Percentiles rank a stretch among this genome's conserved stretches.
phyloP scores from a whole-genome alignment of 352 stramenopile genomes.

The Aphanomyces astaci region DNA sequence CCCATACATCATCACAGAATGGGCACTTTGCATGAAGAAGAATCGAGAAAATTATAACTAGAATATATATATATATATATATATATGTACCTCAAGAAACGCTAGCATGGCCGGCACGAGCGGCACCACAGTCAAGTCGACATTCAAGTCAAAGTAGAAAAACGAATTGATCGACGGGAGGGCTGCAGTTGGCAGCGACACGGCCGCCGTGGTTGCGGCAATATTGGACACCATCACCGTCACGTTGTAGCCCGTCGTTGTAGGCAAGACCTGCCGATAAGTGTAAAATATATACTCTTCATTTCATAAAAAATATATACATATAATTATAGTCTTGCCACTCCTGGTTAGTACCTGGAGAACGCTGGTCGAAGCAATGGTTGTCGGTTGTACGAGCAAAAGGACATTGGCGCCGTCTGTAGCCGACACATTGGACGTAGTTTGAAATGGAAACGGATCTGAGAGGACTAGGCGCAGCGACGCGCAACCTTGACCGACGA shows the following conservation, averaged over 20 bases:
- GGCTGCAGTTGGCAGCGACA: neutral
- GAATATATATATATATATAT: too few species aligned
- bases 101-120: constrained; percentile 15
- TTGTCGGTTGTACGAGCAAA: constrained; percentile 14
- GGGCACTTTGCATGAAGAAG: too few species aligned
- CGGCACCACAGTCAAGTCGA: neutral
- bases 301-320: neutral
- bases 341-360: neutral
- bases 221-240: neutral
- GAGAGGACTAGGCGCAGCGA: neutral
- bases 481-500: neutral
- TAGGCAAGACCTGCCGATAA: neutral
- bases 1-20: too few species aligned
- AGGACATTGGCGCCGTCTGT: neutral
- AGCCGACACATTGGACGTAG: neutral
- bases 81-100: neutral
- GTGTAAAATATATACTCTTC: too few species aligned
- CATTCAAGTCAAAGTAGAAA: constrained; percentile 15
- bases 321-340: neutral
- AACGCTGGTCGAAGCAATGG: neutral
- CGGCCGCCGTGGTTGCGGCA: neutral
- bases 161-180: neutral
- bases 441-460: neutral
- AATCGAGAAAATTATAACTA: too few species aligned
- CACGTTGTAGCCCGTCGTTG: neutral